Base-by-base conservation (phyloP, 371 early-diverging fungal genomes). In the Batrachochytrium dendrobatidis region DNA sequence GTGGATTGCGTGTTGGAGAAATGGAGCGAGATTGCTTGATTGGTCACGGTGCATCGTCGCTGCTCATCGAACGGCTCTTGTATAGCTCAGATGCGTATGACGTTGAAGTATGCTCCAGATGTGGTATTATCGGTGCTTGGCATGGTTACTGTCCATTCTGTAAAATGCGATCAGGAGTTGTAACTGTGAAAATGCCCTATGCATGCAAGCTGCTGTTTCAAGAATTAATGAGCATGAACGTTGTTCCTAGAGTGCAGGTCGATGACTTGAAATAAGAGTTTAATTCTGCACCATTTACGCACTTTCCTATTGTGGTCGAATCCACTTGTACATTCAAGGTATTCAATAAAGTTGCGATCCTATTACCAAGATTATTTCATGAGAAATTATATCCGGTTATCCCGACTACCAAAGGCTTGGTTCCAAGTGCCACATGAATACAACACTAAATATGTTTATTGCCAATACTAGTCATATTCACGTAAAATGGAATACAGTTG, bases 1-100 rank as follows among this genome's bases (percentile, higher is more conserved):
- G 99, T 72, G 99, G 98, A 63, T 81, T 98, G 59, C 88, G 98
- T 76, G 72, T 99, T 2, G 98, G 98, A 68, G 98, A 99, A 75
- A 99, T 99, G 99, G 99, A 99, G 73, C 85, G 98, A 65, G 99
- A 99, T 83, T 97, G 91, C 81, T 71, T 99, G 65, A 95, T 99
- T 70, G 98, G 95, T 63, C 95, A 99, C 79, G 99, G 99, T 58
- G 93, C 98, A 17, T 85, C 91, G 53, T 85, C 87, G 72, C 76
- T 99, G 25, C 71, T 99, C 29, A 82, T 94, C 43, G 99, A 99
- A 70, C 86, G 99, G 57, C 79, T 99, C 44, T 88, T 99, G 89
- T 80, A 88, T 48, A 93, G 93, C 28, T 92, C 92, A 3, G 99
- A 99, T 76, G 86, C 81, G 6, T 98, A 94, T 76, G 92, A 93